Conservation (phyloP, 768 basidiomycete genomes). For the Amanita molliuscula region DNA sequence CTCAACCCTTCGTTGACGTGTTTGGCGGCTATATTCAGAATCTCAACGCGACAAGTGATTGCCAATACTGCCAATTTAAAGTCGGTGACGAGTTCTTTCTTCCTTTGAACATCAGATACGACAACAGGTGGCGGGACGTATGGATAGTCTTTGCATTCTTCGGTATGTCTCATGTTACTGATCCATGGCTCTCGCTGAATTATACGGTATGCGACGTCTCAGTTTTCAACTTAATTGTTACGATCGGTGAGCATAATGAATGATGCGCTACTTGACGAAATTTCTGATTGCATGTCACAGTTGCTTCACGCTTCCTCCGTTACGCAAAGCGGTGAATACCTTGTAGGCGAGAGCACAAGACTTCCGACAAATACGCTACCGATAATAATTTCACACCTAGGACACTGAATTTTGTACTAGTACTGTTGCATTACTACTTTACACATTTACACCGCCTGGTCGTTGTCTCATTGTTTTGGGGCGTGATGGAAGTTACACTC, state of each 20-base stretch:
- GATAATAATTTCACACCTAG: too few relatives aligned
- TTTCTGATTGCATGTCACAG: conserved; percentile 17
- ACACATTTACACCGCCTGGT: too few relatives aligned
- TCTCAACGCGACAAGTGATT: conserved; percentile 42
- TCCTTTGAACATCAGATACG: conserved; percentile 57
- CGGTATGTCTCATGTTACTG: conserved; percentile 21
- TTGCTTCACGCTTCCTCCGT: conserved; percentile 63
- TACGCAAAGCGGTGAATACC: conserved; percentile 45
- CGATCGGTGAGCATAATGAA: conserved; percentile 28
- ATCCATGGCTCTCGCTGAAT: not conserved
- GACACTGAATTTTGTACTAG: too few relatives aligned
- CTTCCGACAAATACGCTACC: too few relatives aligned
- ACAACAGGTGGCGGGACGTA: conserved; percentile 56
- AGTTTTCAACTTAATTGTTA: conserved; percentile 64
- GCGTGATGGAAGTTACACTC: too few relatives aligned
- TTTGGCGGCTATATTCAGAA: conserved; percentile 74
- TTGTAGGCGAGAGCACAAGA: not conserved
- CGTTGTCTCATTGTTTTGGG: too few relatives aligned
- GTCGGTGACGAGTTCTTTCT: conserved; percentile 62
- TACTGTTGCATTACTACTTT: too few relatives aligned
- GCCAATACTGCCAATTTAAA: conserved; percentile 65
- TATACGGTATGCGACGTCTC: not conserved
- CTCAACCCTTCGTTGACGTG: conserved; percentile 45
- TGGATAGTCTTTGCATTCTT: conserved; percentile 58
- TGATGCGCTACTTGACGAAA: not conserved